phyloP scores from a whole-genome alignment of 345 rosid genomes.

The Brassica incana region DNA sequence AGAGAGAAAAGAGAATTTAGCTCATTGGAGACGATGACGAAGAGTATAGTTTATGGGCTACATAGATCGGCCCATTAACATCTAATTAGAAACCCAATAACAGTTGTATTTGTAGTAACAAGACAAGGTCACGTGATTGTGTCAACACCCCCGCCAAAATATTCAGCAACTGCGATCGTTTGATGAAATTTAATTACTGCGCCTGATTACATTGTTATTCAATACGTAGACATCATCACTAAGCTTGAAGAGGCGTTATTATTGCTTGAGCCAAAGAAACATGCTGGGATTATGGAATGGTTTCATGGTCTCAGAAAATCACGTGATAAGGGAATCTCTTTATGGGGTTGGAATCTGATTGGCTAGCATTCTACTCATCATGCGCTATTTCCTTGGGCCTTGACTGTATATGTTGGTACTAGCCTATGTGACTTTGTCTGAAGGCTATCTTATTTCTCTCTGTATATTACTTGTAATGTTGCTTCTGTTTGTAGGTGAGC shows the following conservation, averaged over 20 bases:
- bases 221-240: no score
- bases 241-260: no score
- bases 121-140: not conserved
- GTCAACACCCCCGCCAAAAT: not conserved
- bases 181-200: not conserved
- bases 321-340: slow-evolving; percentile 76
- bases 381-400: slow-evolving; percentile 96
- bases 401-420: slow-evolving; percentile 95
- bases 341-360: slow-evolving; percentile 96
- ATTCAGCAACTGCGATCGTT: not conserved
- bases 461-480: slow-evolving; percentile 18
- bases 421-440: slow-evolving; percentile 13
- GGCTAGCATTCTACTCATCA: slow-evolving; percentile 98
- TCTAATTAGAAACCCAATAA: not conserved
- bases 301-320: slow-evolving; percentile 53
- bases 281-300: not conserved
- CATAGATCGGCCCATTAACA: not conserved
- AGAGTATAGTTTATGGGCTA: not conserved
- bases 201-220: not conserved
- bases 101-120: not conserved
- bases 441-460: slow-evolving; percentile 20
- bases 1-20: not conserved
- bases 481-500: slow-evolving; percentile 70
- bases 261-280: no score
- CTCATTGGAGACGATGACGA: not conserved